Percentiles rank a stretch among this genome's conserved stretches.
Evolutionary conservation across 345 rosid genomes (phyloP).

Genomic region (Brassica carinata): DNA sequence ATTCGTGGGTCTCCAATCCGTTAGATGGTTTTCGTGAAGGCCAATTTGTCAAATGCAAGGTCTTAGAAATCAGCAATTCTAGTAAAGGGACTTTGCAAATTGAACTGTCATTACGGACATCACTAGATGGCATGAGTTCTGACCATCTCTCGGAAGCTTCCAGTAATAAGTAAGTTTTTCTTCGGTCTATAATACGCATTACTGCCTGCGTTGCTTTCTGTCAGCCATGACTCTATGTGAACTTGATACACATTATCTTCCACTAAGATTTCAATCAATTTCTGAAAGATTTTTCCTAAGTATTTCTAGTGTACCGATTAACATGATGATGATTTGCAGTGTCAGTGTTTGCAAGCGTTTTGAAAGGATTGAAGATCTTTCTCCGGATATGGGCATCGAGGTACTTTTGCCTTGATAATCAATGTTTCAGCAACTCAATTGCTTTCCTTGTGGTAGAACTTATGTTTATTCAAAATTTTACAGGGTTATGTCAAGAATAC

Average conservation of each 20-base stretch:
- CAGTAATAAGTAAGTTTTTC: constrained; percentile 51
- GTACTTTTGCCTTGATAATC: constrained; percentile 41
- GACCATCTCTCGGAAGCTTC: constrained; percentile 44
- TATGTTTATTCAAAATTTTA: constrained; percentile 20
- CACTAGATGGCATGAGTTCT: constrained; percentile 60
- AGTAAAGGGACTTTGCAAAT: constrained; percentile 65
- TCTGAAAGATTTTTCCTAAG: not conserved
- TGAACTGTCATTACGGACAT: constrained; percentile 73
- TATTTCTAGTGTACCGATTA: not conserved
- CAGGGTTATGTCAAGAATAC: constrained; percentile 96
- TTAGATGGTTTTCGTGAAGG: constrained; percentile 71
- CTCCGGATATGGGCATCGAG: constrained; percentile 67
- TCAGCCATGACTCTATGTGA: constrained; percentile 7
- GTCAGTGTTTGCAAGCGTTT: constrained; percentile 46
- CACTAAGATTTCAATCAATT: not conserved
- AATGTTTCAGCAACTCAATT: not conserved
- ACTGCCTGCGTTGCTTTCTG: constrained; percentile 8
- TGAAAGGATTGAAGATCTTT: constrained; percentile 71
- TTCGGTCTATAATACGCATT: constrained; percentile 7
- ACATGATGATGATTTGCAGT: constrained; percentile 40
- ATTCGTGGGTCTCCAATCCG: constrained; percentile 72
- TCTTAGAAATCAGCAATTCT: constrained; percentile 74
- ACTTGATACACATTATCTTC: not conserved
- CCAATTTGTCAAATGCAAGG: constrained; percentile 90
- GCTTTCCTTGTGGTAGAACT: constrained; percentile 16